A percentile compares a stretch with the other conserved stretches of the same genome.
Conservation (phyloP, 371 early-diverging fungal genomes). For the Chytridiales sp. region DNA sequence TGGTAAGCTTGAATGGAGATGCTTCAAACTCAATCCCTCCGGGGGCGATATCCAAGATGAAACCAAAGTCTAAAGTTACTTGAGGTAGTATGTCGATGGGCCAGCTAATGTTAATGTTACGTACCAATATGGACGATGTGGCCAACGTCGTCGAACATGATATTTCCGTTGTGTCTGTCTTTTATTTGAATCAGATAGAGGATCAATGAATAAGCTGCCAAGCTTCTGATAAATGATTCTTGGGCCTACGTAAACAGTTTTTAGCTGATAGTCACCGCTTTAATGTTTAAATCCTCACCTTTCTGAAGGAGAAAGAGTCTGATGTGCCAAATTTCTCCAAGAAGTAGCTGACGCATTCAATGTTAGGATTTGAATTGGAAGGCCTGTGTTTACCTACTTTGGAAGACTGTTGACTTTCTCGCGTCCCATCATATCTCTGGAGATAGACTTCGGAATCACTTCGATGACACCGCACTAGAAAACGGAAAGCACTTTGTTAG, state of each 20-base stretch:
- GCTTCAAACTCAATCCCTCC: slow-evolving; percentile 98
- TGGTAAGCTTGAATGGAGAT: slow-evolving; percentile 98
- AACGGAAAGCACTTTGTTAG: neutral
- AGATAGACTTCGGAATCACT: slow-evolving; percentile 97
- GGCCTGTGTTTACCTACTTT: slow-evolving; percentile 53
- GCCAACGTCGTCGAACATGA: slow-evolving; percentile 97
- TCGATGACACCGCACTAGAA: slow-evolving; percentile 94
- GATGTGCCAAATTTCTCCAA: slow-evolving; percentile 91
- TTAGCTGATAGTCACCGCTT: too few relatives aligned
- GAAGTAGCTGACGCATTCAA: slow-evolving; percentile 65
- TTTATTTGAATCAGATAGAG: slow-evolving; percentile 96
- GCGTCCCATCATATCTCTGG: slow-evolving; percentile 97
- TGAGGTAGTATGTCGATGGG: neutral
- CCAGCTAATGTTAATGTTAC: neutral
- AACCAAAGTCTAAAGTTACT: slow-evolving; percentile 89
- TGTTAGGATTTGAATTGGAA: slow-evolving; percentile 7
- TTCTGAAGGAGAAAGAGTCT: slow-evolving; percentile 86
- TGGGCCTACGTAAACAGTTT: slow-evolving; percentile 61
- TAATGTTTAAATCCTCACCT: slow-evolving; percentile 43
- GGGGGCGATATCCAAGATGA: slow-evolving; percentile 98
- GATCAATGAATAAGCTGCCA: slow-evolving; percentile 97
- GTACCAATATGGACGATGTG: slow-evolving; percentile 96
- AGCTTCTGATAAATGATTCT: slow-evolving; percentile 92
- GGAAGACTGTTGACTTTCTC: slow-evolving; percentile 97
- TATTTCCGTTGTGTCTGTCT: slow-evolving; percentile 99